Evolutionary conservation across 2,329 filamentous ascomycete species (phyloP).

Genomic region (Cladosporium sp.): DNA sequence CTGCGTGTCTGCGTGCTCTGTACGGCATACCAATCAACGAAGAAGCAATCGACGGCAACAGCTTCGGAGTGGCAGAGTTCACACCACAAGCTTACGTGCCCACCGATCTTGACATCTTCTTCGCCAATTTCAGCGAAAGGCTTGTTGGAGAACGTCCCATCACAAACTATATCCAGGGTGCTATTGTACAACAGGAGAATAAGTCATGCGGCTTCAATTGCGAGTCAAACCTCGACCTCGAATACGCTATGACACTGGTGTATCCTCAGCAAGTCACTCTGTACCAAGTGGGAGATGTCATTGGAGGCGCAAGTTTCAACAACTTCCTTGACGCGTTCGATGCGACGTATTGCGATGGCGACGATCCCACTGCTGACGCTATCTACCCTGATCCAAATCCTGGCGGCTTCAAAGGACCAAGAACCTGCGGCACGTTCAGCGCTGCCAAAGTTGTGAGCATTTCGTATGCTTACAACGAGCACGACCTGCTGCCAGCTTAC

Average conservation of each 20-base stretch:
- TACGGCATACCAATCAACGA: slow-evolving; percentile 33
- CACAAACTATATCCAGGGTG: slow-evolving; percentile 30
- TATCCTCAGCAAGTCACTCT: slow-evolving; percentile 50
- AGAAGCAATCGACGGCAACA: slow-evolving; percentile 44
- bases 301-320: slow-evolving; percentile 33
- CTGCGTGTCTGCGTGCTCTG: slow-evolving; percentile 45
- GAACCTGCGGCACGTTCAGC: slow-evolving; percentile 43
- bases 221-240: slow-evolving; percentile 53
- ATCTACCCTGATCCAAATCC: slow-evolving; percentile 33
- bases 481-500: slow-evolving; percentile 47
- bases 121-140: slow-evolving; percentile 31
- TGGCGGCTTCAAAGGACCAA: slow-evolving; percentile 37
- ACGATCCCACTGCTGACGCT: slow-evolving; percentile 36
- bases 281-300: slow-evolving; percentile 42
- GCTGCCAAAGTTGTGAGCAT: slow-evolving; percentile 53
- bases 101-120: slow-evolving; percentile 33
- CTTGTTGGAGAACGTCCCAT: slow-evolving; percentile 30
- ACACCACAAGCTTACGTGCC: slow-evolving; percentile 48
- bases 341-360: slow-evolving; percentile 41
- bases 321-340: slow-evolving; percentile 45
- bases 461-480: slow-evolving; percentile 53
- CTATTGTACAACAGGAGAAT: slow-evolving; percentile 38
- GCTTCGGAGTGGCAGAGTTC: slow-evolving; percentile 52
- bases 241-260: slow-evolving; percentile 52
- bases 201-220: slow-evolving; percentile 38